These are phyloP conservation scores for Phytopythium delawarense DNA, from an alignment of 352 stramenopile species.

Conservation along the genomic window DNA sequence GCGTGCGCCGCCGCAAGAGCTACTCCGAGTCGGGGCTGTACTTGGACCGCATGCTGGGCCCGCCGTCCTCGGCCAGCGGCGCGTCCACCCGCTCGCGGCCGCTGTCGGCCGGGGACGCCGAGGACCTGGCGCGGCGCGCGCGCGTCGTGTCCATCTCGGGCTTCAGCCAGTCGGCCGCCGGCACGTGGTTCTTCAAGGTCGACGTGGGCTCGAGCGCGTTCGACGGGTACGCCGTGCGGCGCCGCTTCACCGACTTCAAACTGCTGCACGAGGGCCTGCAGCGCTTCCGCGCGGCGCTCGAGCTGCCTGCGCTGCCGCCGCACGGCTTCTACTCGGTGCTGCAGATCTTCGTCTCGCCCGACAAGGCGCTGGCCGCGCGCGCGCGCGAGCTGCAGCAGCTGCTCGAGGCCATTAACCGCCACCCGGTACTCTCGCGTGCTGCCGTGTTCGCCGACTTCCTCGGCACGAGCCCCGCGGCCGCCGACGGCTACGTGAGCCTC, in stretches of 20 bases:
- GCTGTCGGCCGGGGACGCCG: constrained; percentile 46
- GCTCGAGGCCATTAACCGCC: constrained; percentile 50
- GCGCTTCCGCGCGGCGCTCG: constrained; percentile 13
- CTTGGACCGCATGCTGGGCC: constrained; percentile 36
- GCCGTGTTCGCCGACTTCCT: constrained; percentile 53
- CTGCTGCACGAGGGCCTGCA: constrained; percentile 58
- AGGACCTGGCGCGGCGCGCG: constrained; percentile 30
- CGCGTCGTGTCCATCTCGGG: constrained; percentile 54
- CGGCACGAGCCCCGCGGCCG: constrained; percentile 64
- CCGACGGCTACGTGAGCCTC: constrained; percentile 68
- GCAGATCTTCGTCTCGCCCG: constrained; percentile 60
- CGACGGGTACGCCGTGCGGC: constrained; percentile 60
- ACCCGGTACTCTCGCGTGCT: constrained; percentile 41
- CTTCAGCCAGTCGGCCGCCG: constrained; percentile 57
- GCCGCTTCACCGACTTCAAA: constrained; percentile 76
- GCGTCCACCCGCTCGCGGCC: constrained; percentile 32
- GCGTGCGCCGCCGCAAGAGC: constrained; percentile 50
- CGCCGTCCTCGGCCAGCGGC: constrained; percentile 4
- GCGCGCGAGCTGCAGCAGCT: constrained; percentile 50
- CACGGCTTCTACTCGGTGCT: constrained; percentile 65
- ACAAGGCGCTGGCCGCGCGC: constrained; percentile 49
- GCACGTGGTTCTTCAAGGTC: constrained; percentile 78
- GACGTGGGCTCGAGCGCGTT: constrained; percentile 47
- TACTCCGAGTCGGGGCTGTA: constrained; percentile 51
- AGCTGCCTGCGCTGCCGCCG: constrained; percentile 45